A percentile compares a stretch with the other conserved stretches of the same genome.
phyloP scores from a whole-genome alignment of 2,329 filamentous ascomycete species.

The Tolypocladium paradoxum region DNA sequence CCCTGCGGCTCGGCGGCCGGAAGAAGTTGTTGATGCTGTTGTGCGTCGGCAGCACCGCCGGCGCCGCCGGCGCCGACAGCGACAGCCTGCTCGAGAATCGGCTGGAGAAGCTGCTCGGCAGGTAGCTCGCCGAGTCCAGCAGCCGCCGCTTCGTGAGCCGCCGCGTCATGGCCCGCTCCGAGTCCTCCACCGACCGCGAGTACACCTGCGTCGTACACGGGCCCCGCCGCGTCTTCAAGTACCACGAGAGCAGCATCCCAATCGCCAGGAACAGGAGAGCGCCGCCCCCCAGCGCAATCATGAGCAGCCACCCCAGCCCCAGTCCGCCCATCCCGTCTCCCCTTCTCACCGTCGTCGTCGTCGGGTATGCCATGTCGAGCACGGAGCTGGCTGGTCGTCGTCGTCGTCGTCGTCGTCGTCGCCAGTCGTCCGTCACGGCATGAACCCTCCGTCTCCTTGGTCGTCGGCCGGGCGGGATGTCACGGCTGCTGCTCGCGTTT shows the following conservation, averaged over 20 bases:
- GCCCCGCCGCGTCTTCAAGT: slow-evolving; percentile 13
- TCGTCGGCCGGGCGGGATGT: not conserved
- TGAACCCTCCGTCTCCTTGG: not conserved
- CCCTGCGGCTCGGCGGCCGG: slow-evolving; percentile 8
- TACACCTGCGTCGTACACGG: slow-evolving; percentile 16
- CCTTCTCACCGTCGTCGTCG: slow-evolving; percentile 4
- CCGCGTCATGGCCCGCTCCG: slow-evolving; percentile 8
- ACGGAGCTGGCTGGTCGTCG: not conserved
- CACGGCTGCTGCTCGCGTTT: not conserved
- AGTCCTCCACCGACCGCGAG: slow-evolving; percentile 14
- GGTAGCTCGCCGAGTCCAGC: slow-evolving; percentile 6
- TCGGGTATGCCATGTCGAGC: not conserved
- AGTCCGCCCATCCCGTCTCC: slow-evolving; percentile 10
- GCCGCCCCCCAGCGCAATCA: slow-evolving; percentile 37
- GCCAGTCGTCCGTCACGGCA: not conserved
- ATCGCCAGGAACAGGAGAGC: slow-evolving; percentile 31
- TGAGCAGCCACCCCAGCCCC: slow-evolving; percentile 28
- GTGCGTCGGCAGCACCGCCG: slow-evolving; percentile 16
- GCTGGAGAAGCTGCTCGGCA: slow-evolving; percentile 7
- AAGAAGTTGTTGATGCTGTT: slow-evolving; percentile 17
- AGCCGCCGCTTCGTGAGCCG: slow-evolving; percentile 21
- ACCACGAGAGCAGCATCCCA: slow-evolving; percentile 31
- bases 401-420: not conserved
- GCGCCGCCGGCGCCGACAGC: slow-evolving; percentile 15
- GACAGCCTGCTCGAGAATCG: slow-evolving; percentile 19